Base-by-base conservation (phyloP, 352 stramenopile genomes). In the Pythium brassicae region DNA sequence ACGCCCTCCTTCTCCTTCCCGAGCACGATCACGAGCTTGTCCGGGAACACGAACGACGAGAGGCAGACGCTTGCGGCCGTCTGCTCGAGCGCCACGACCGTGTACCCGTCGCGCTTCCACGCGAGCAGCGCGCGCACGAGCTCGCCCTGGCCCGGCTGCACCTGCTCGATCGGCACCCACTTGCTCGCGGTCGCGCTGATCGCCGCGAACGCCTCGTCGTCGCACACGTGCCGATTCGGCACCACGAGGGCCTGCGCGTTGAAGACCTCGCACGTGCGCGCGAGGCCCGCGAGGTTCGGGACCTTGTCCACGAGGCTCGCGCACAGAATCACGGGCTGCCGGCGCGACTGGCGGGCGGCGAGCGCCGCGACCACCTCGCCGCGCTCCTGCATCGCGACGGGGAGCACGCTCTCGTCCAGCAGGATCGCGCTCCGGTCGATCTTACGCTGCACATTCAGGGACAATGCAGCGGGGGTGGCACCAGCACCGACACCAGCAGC, bases 1-100 rank as follows among this genome's bases (percentile, higher is more conserved):
- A 99, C 97, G 0, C 97, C 97, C 69, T 98, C 92, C 59, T 98
- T 98, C 72, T 99, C 97, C 54, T 96, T 95, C 40, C 97, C 97
- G 45, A 99, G 66, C 9, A 99, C 77, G 23, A 99, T 76, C 49
- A 98, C 87, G 46, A 88, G 91, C 66, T 95, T 96, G 27, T 86
- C 68, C 0, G 89, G 94, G 57, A 98, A 97, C 32, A 67, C 51
- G 55, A 88, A 94, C 26, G 78, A 71, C 3, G 76, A 77, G 4
- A 98, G 71, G 50, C 84, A 95, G 44, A 88, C 71, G 62, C 89
- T 98, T 20, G 85, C 94, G 26, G 86, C 83, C n/a, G 94, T 98
- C 67, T 98, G 95, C 61, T 98, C 95, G 1, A 98, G 68, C 4
- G 87, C 95, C 23, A 98, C 84, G 59, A 98, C 95, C 22, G 76